phyloP scores from a whole-genome alignment of 2,329 filamentous ascomycete genomes.

The Fusarium robinianum region DNA sequence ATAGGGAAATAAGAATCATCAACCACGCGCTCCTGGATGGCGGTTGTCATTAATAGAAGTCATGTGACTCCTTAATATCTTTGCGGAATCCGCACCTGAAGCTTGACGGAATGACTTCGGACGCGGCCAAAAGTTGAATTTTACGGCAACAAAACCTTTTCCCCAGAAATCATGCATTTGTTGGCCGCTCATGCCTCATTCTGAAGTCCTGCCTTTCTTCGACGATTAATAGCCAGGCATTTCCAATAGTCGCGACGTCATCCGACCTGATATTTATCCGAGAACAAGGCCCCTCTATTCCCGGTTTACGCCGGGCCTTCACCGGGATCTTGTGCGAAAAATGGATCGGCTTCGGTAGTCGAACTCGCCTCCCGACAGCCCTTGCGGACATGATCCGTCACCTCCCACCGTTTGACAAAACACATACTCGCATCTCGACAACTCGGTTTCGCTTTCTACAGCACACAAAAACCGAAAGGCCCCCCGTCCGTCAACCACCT shows the following conservation, averaged over 20 bases:
- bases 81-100: too few relatives aligned
- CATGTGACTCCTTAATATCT: too few relatives aligned
- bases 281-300: constrained; percentile 24
- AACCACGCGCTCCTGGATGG: too few relatives aligned
- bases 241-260: constrained; percentile 25
- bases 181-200: background rate
- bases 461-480: background rate
- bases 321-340: constrained; percentile 26
- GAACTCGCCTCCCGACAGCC: constrained; percentile 25
- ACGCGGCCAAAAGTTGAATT: too few relatives aligned
- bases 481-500: constrained; percentile 1
- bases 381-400: constrained; percentile 26
- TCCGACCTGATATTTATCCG: constrained; percentile 14
- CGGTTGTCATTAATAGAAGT: too few relatives aligned
- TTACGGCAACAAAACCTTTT: too few relatives aligned
- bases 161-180: too few relatives aligned
- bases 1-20: too few relatives aligned
- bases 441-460: constrained; percentile 3
- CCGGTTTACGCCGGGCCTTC: constrained; percentile 35
- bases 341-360: constrained; percentile 26
- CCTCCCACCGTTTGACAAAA: constrained; percentile 12
- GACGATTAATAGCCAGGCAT: too few relatives aligned
- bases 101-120: too few relatives aligned
- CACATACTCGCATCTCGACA: background rate
- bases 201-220: too few relatives aligned